A percentile compares a stretch with the other conserved stretches of the same genome.
Conservation (phyloP, 202 grass and related monocot genomes). For the Saccharum hybrid region DNA sequence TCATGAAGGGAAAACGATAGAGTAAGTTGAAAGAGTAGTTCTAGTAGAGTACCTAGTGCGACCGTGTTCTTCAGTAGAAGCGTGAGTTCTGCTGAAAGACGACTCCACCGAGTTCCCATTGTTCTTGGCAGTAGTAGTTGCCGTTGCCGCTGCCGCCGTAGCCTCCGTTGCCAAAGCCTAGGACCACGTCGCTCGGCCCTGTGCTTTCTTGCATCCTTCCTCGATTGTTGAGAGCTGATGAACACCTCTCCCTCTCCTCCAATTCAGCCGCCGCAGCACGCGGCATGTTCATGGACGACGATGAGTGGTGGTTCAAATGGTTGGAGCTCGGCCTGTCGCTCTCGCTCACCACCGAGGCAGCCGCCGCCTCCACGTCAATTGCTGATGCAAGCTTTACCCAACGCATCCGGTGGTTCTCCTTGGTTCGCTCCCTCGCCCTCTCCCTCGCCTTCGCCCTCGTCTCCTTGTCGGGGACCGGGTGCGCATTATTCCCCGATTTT, state of each 20-base stretch:
- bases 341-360: not conserved
- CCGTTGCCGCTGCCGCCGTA: conserved; percentile 23
- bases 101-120: conserved; percentile 73
- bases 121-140: conserved; percentile 54
- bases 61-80: conserved; percentile 58
- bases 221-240: conserved; percentile 46
- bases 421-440: conserved; percentile 84
- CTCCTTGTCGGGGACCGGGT: conserved; percentile 67
- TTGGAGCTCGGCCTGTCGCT: conserved; percentile 33
- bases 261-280: conserved; percentile 44
- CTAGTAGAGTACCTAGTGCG: conserved; percentile 34
- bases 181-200: conserved; percentile 44
- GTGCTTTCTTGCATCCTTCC: conserved; percentile 53
- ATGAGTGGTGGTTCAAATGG: conserved; percentile 48
- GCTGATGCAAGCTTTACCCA: conserved; percentile 64
- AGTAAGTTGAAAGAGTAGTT: conserved; percentile 29
- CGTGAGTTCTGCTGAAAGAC: conserved; percentile 53
- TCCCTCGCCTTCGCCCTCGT: conserved; percentile 80
- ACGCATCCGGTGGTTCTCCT: conserved; percentile 70
- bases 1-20: conserved; percentile 6
- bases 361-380: conserved; percentile 44
- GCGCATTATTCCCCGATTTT: conserved; percentile 33
- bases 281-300: conserved; percentile 46
- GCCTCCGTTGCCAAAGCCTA: conserved; percentile 53
- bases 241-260: conserved; percentile 65